Percentiles rank a stretch among this genome's conserved stretches.
Evolutionary conservation across 768 basidiomycete species (phyloP).

Genomic region (Plicaturopsis crispa): DNA sequence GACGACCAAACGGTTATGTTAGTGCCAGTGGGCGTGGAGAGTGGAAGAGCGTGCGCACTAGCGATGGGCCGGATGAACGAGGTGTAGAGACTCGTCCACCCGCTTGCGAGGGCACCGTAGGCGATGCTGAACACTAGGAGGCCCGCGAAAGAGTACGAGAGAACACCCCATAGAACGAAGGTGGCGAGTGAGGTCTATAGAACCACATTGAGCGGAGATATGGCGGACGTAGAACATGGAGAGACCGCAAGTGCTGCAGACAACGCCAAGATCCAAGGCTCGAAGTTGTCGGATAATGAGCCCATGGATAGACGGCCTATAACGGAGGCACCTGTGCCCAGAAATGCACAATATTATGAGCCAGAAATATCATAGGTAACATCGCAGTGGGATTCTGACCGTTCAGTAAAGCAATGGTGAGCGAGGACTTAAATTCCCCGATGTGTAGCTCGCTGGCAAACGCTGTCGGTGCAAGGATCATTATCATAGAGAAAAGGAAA

Average conservation of each 20-base stretch:
- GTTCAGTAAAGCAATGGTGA: slow-evolving; percentile 8
- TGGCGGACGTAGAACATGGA: too few species aligned
- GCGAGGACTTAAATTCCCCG: slow-evolving; percentile 5
- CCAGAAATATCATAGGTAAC: too few species aligned
- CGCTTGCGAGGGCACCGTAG: too few species aligned
- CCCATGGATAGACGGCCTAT: slow-evolving; percentile 6
- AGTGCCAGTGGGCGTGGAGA: background rate
- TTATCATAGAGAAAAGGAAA: background rate
- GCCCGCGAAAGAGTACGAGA: slow-evolving; percentile 6
- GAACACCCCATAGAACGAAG: slow-evolving; percentile 9
- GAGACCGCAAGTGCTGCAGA: slow-evolving; percentile 1
- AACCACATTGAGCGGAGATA: too few species aligned
- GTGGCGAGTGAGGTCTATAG: slow-evolving; percentile 9
- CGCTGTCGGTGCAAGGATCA: slow-evolving; percentile 5
- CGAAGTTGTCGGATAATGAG: slow-evolving; percentile 4
- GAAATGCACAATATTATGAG: background rate
- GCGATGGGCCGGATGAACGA: slow-evolving; percentile 18
- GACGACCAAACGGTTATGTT: background rate
- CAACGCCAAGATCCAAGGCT: slow-evolving; percentile 7
- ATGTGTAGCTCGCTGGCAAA: slow-evolving; percentile 11
- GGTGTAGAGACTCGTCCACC: slow-evolving; percentile 18
- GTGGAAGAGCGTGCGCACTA: slow-evolving; percentile 9
- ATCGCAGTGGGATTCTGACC: too few species aligned
- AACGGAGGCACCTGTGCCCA: slow-evolving; percentile 6
- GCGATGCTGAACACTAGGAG: slow-evolving; percentile 6